A percentile compares a stretch with the other conserved stretches of the same genome.
Evolutionary conservation across 371 early-diverging fungal species (phyloP).

Genomic region (Basidiobolus meristosporus): DNA sequence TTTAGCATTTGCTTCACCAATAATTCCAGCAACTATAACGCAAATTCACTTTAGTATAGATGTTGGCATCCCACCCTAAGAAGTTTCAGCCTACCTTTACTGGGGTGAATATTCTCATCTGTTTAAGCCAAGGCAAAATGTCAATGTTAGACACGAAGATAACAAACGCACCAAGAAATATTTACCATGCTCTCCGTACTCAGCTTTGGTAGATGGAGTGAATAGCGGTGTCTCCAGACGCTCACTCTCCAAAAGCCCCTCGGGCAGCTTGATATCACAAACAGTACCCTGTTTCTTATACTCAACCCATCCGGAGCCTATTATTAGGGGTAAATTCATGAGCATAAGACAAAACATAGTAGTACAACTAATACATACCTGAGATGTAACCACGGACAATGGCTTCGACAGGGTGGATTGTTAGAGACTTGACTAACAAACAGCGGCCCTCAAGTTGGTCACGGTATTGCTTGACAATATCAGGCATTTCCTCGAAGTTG

Average conservation of each 20-base stretch:
- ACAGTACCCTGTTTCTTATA: constrained; percentile 83
- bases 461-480: constrained; percentile 59
- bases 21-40: constrained; percentile 46
- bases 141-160: constrained; percentile 1
- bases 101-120: constrained; percentile 95
- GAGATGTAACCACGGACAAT: constrained; percentile 95
- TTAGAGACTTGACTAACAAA: constrained; percentile 79
- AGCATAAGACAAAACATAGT: not conserved
- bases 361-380: constrained; percentile 12
- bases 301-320: constrained; percentile 88
- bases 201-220: constrained; percentile 96
- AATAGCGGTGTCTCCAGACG: constrained; percentile 68
- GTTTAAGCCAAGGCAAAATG: not conserved
- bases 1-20: constrained; percentile 45
- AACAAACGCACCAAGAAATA: not conserved
- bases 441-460: constrained; percentile 74
- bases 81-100: constrained; percentile 48
- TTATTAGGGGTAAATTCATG: not conserved
- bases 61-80: no score
- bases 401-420: constrained; percentile 92
- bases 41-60: constrained; percentile 2
- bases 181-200: constrained; percentile 83
- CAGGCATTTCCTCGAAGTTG: constrained; percentile 85
- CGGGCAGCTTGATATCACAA: constrained; percentile 73
- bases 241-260: constrained; percentile 65